These are phyloP conservation scores for Verticillium dahliae DNA, from an alignment of 2,329 filamentous ascomycete genomes.

Conservation along the genomic window DNA sequence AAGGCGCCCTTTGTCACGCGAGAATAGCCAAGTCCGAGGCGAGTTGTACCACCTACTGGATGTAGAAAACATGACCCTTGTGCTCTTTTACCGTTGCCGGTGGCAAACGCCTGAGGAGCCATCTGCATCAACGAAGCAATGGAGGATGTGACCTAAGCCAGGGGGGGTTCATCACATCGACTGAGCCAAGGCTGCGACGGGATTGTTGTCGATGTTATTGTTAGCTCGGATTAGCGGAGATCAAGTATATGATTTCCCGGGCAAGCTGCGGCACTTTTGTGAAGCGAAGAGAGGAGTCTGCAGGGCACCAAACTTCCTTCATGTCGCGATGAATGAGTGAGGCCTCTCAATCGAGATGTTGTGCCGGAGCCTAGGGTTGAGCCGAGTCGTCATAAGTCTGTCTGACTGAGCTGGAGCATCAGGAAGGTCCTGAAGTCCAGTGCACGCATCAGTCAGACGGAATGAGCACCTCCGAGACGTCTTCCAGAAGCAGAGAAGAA, in stretches of 20 bases:
- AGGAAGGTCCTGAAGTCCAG: neutral
- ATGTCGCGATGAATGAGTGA: neutral
- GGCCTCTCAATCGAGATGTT: too few relatives aligned
- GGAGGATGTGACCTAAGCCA: neutral
- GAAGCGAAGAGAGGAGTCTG: neutral
- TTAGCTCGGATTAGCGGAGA: neutral
- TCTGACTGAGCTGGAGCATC: neutral
- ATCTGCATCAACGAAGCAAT: neutral
- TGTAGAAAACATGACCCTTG: neutral
- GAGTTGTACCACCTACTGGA: neutral
- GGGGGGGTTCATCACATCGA: neutral
- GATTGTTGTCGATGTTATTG: neutral
- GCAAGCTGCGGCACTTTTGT: neutral
- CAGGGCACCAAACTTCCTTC: neutral
- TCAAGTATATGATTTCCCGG: neutral
- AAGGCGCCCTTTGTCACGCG: neutral
- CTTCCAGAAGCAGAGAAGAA: neutral
- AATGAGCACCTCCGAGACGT: neutral
- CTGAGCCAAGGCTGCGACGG: neutral
- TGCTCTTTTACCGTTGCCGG: neutral
- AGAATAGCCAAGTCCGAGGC: neutral
- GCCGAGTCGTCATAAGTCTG: too few relatives aligned
- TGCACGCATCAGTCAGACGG: neutral
- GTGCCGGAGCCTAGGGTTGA: too few relatives aligned
- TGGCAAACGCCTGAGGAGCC: neutral